Evolutionary conservation across 2,329 filamentous ascomycete genomes (phyloP), one percentile per base, ranked within the genome.

Genomic region (Nemania sp.): DNA sequence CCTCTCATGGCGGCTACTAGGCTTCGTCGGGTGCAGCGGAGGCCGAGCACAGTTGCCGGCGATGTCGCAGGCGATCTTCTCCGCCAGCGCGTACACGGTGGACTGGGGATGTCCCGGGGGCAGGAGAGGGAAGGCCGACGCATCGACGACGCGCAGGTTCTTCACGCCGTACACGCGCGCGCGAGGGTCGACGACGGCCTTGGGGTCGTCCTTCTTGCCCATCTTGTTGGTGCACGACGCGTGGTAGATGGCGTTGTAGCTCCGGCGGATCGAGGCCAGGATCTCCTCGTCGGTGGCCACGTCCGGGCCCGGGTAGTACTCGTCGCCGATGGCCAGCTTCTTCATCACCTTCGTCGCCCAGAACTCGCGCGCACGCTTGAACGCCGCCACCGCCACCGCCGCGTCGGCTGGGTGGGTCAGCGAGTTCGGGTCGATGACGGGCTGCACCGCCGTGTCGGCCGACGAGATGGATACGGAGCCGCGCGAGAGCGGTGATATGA

Each of bases 271-370:
- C 29, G 46, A 46, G 3, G 60, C 62, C 11, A 62, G 54, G 43
- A 90, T 79, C 57, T 83, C 82, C 69, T 87, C 85, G 71, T 90
- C 87, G 3, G 82, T 82, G 60, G 81, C 77, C 45, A 88, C 71
- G 7, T 78, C 75, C 0, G 81, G 81, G 2, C 87, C 87, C 0
- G 87, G 87, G 0, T 86, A 67, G 20, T 49, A 85, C 59, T 89
- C 85, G 69, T 89, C 87, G 52, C 83, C 84, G 76, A 87, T 87
- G 71, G 88, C 81, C 82, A 87, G 88, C 68, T 81, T 75, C 68
- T 82, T 82, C 80, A 90, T 88, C 10, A 86, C 86, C 0, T 81
- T 78, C 68, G 88, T 79, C 68, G 85, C 72, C 62, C 86, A 87
- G 65, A 89, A 80, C 67, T 84, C 76, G 57, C 87, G 85, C 6